Conservation (phyloP, 805 yeast genomes). For the Candida chilensis region DNA sequence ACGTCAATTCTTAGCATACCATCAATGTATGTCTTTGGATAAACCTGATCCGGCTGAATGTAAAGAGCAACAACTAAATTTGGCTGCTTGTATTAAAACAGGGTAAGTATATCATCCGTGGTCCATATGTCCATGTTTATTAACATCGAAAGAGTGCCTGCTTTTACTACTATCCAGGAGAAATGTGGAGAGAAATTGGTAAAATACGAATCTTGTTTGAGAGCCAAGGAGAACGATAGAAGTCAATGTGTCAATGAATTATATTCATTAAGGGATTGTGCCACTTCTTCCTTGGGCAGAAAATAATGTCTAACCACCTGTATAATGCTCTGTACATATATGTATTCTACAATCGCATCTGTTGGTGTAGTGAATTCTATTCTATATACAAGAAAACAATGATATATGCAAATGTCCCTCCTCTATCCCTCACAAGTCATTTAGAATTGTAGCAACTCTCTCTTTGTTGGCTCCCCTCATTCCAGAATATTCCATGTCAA, state of each 20-base stretch:
- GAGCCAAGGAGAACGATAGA: slow-evolving; percentile 11
- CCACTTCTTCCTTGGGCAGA: no score
- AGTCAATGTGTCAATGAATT: slow-evolving; percentile 19
- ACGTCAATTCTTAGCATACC: slow-evolving; percentile 29
- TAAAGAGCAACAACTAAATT: slow-evolving; percentile 18
- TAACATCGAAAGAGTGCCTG: slow-evolving; percentile 21
- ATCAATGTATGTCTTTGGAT: slow-evolving; percentile 29
- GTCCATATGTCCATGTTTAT: not conserved
- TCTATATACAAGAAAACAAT: no score
- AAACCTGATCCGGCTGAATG: slow-evolving; percentile 18
- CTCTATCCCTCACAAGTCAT: no score
- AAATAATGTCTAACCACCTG: no score
- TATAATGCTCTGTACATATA: no score
- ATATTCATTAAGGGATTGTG: slow-evolving; percentile 25
- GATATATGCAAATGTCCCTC: no score
- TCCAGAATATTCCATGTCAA: slow-evolving; percentile 68
- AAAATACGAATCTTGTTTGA: slow-evolving; percentile 31
- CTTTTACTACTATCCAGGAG: slow-evolving; percentile 30
- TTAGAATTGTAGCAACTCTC: slow-evolving; percentile 18
- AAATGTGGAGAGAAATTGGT: slow-evolving; percentile 28
- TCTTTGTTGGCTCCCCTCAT: slow-evolving; percentile 61
- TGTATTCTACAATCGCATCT: no score
- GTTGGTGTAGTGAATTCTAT: no score
- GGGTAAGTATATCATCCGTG: not conserved
- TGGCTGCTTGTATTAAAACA: slow-evolving; percentile 24